phyloP scores from a whole-genome alignment of 2,329 filamentous ascomycete species.

The Stenocarpella maydis region DNA sequence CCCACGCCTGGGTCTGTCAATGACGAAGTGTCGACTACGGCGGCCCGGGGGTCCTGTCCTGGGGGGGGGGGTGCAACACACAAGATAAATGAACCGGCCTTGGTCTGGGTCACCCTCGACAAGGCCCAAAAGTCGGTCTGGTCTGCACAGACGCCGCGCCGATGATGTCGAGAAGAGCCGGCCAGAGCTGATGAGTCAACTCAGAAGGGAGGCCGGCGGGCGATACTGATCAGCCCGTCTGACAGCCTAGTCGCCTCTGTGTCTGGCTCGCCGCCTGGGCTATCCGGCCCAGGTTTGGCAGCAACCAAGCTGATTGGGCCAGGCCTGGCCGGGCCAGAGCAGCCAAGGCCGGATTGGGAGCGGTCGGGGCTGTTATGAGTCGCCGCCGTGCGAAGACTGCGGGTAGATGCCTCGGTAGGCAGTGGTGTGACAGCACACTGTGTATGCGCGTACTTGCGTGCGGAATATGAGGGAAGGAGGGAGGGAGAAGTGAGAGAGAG shows the following conservation, averaged over 20 bases:
- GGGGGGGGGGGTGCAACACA: not conserved
- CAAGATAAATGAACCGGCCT: too few species aligned
- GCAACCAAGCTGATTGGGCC: not conserved
- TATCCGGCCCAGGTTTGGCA: not conserved
- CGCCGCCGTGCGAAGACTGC: not conserved
- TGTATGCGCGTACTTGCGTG: not conserved
- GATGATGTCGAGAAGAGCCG: not conserved
- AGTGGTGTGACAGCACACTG: not conserved
- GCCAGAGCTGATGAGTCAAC: not conserved
- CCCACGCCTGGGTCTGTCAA: not conserved
- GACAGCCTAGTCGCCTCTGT: not conserved
- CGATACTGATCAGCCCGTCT: not conserved
- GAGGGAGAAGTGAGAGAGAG: not conserved
- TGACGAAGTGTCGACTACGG: not conserved
- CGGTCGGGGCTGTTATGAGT: not conserved
- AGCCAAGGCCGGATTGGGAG: not conserved
- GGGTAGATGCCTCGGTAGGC: not conserved
- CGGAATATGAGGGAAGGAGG: too few species aligned
- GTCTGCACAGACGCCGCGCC: conserved; percentile 1
- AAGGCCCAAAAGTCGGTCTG: conserved; percentile 2
- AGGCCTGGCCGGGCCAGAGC: not conserved
- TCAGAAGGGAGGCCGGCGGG: not conserved
- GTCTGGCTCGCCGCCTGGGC: not conserved
- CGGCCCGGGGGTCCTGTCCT: not conserved
- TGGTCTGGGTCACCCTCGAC: not conserved